A percentile compares a stretch with the other conserved stretches of the same genome.
phyloP scores from a whole-genome alignment of 2,329 filamentous ascomycete genomes.

The Colletotrichum sp. region DNA sequence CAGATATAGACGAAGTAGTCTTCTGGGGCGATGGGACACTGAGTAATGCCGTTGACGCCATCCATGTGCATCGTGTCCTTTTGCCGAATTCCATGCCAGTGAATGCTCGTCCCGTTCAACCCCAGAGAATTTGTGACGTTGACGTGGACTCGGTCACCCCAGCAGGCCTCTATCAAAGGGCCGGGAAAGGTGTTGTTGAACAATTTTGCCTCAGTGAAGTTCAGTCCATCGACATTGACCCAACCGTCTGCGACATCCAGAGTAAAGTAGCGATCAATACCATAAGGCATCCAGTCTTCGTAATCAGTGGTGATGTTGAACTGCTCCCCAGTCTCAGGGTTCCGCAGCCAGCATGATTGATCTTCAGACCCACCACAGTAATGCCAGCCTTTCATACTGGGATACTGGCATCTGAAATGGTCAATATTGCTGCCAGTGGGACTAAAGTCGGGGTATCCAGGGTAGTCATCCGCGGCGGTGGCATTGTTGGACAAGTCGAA shows the following conservation, averaged over 20 bases:
- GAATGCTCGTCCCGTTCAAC: slow-evolving; percentile 51
- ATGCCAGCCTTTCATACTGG: slow-evolving; percentile 26
- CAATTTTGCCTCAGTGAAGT: slow-evolving; percentile 25
- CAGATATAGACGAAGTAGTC: slow-evolving; percentile 23
- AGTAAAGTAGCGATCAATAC: slow-evolving; percentile 25
- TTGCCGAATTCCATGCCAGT: slow-evolving; percentile 61
- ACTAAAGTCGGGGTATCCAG: not conserved
- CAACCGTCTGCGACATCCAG: slow-evolving; percentile 22
- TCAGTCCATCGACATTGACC: slow-evolving; percentile 27
- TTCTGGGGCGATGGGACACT: slow-evolving; percentile 62
- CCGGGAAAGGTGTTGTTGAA: slow-evolving; percentile 31
- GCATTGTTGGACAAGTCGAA: not conserved
- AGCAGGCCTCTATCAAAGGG: slow-evolving; percentile 31
- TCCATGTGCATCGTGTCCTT: slow-evolving; percentile 28
- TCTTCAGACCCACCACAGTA: slow-evolving; percentile 28
- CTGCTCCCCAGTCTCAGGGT: slow-evolving; percentile 21
- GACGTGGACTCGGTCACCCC: slow-evolving; percentile 39
- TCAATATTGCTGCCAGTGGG: not conserved
- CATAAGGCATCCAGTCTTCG: slow-evolving; percentile 24
- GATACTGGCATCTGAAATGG: slow-evolving; percentile 30
- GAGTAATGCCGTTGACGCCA: slow-evolving; percentile 37
- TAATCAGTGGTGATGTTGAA: slow-evolving; percentile 32
- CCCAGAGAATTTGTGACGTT: slow-evolving; percentile 68
- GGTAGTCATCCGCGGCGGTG: not conserved
- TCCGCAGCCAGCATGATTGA: slow-evolving; percentile 30